phyloP scores from a whole-genome alignment of 805 yeast genomes.

The Maudiozyma bulderi region DNA sequence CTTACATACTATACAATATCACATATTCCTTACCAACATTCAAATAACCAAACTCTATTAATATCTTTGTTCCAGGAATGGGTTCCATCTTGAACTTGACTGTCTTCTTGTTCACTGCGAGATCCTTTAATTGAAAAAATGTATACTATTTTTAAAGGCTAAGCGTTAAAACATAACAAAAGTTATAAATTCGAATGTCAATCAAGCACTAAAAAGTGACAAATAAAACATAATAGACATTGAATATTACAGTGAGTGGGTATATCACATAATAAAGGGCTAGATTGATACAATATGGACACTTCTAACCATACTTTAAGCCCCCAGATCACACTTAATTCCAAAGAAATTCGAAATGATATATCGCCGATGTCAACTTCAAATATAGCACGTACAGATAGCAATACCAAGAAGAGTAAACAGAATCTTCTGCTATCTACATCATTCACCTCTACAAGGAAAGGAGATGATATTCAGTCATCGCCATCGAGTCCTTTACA shows the following conservation, averaged over 20 bases:
- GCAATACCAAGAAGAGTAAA: slow-evolving; percentile 10
- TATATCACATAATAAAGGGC: neutral
- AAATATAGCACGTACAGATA: slow-evolving; percentile 3
- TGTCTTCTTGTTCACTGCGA: no score
- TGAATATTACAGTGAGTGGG: neutral
- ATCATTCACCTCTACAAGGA: slow-evolving; percentile 26
- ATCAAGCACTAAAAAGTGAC: no score
- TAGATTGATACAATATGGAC: neutral
- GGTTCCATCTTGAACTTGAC: no score
- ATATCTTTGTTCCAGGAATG: no score
- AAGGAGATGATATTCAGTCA: slow-evolving; percentile 15
- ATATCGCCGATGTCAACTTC: slow-evolving; percentile 1
- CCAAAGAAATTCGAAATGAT: neutral
- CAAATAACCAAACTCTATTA: no score
- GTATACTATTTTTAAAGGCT: no score
- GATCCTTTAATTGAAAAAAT: no score
- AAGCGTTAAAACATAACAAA: no score
- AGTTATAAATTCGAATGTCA: no score
- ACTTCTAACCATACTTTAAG: neutral
- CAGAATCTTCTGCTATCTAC: slow-evolving; percentile 27
- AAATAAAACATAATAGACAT: neutral
- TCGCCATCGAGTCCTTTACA: slow-evolving; percentile 25
- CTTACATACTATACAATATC: neutral
- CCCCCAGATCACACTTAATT: neutral
- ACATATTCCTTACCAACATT: no score